Conservation (phyloP, 163 green algal genomes). For the Smithsoniella earleae region DNA sequence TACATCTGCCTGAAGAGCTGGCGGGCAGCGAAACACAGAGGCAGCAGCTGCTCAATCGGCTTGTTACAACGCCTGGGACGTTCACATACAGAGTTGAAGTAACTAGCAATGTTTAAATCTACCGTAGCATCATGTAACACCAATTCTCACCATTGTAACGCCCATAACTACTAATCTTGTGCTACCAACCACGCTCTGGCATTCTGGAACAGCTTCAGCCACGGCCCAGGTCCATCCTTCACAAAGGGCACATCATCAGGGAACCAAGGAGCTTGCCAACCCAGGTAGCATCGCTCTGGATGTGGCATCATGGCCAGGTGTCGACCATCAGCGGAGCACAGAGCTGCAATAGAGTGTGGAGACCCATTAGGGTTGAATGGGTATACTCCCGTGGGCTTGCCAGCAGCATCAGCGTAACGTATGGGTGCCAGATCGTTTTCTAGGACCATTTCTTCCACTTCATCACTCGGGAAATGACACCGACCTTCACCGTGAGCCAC, state of each 20-base stretch:
- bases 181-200: conserved; percentile 62
- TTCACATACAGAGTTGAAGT: conserved; percentile 19
- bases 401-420: conserved; percentile 72
- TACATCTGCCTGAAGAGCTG: conserved; percentile 13
- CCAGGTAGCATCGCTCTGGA: conserved; percentile 88
- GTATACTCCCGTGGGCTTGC: conserved; percentile 71
- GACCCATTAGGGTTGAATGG: conserved; percentile 96
- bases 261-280: conserved; percentile 86
- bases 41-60: conserved; percentile 3
- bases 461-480: conserved; percentile 77
- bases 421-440: conserved; percentile 68
- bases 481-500: conserved; percentile 91
- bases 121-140: too few relatives aligned
- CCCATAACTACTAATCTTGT: conserved; percentile 32
- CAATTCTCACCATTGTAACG: too few relatives aligned
- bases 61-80: conserved; percentile 6
- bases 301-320: conserved; percentile 99
- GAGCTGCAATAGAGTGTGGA: conserved; percentile 79
- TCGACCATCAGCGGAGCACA: conserved; percentile 83
- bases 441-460: conserved; percentile 51
- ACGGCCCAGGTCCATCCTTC: conserved; percentile 70
- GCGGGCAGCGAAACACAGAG: background rate
- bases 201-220: conserved; percentile 97
- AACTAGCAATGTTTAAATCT: too few relatives aligned
- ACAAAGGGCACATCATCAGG: conserved; percentile 49